Percentiles rank a stretch among this genome's conserved stretches.
Evolutionary conservation across 768 basidiomycete species (phyloP).

Genomic region (Mycena vulgaris): DNA sequence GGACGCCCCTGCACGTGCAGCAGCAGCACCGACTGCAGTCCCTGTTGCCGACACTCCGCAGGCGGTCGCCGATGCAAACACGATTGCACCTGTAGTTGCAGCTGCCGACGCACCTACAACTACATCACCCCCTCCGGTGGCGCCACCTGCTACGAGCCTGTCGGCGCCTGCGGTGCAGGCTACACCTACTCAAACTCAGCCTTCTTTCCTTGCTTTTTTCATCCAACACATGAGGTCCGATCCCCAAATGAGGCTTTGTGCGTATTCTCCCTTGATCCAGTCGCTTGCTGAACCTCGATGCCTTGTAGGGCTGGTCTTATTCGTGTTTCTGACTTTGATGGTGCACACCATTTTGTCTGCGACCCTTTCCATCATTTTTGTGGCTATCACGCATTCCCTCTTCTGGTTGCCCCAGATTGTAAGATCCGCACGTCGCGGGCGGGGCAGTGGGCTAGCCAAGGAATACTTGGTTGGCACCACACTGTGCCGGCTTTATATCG

Average conservation of each 20-base stretch:
- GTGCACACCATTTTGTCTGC: constrained; percentile 83
- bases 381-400: constrained; percentile 79
- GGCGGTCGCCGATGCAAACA: neutral
- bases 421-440: constrained; percentile 79
- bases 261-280: constrained; percentile 41
- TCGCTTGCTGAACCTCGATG: neutral
- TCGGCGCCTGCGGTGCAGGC: constrained; percentile 42
- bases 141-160: constrained; percentile 32
- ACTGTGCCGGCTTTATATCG: constrained; percentile 76
- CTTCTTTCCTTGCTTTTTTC: constrained; percentile 66
- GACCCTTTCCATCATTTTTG: constrained; percentile 74
- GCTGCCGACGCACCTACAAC: neutral
- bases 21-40: constrained; percentile 37
- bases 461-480: constrained; percentile 88
- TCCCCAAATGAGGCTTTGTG: constrained; percentile 82
- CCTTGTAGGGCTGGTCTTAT: constrained; percentile 74
- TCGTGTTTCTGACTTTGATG: constrained; percentile 79
- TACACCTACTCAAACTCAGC: constrained; percentile 41
- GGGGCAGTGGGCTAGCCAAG: constrained; percentile 75
- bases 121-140: constrained; percentile 26
- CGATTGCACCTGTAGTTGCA: constrained; percentile 8
- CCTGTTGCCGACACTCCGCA: constrained; percentile 25
- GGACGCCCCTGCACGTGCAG: constrained; percentile 51
- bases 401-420: constrained; percentile 93
- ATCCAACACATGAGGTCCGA: constrained; percentile 75